Evolutionary conservation across 495 filamentous ascomycete species (phyloP), one percentile per base, ranked within the genome.

Genomic region (Corynascus novoguineensis): DNA sequence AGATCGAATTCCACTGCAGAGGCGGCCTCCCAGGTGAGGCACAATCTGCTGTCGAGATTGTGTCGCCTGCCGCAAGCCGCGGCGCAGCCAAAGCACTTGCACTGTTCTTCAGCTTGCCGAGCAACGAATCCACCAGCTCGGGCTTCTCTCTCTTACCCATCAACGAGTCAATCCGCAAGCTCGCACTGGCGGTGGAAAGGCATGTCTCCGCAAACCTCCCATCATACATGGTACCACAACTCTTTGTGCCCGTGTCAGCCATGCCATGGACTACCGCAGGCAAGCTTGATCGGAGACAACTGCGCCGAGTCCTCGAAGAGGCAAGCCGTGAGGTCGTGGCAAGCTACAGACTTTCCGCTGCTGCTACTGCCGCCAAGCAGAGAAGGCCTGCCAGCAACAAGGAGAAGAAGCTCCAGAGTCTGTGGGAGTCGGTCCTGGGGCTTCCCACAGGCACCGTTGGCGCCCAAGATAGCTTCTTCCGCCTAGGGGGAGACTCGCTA

Each of bases 191-290:
- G 5, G 31, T 55, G 35, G 50, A 58, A 34, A 45, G 22, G 5
- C 31, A 52, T 7, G 34, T 17, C 12, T 38, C 32, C 12, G 22
- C 5, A 37, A 46, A 5, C 40, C 60, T 31, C 9, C 53, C n/a
- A 25, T 55, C 32, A 9, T 83, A 83, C 57, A 86, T 86, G 81
- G 71, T 84, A 4, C 83, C 81, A 2, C 58, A 69, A 3, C 53
- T 81, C 10, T 84, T 78, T 67, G 46, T 84, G 6, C 75, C 74
- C 32, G 69, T 83, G 9, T 67, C 76, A 31, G 56, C 66, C 7
- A 67, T 85, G 51, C 82, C 83, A 0, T 58, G 79, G 15, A 73
- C 77, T 0, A 69, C 68, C 5, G 81, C 78, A 6, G 76, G 77
- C 3, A 85, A 86, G 60, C 63, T 80, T 15, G 77, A 85, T 58